Evolutionary conservation across 192 early-diverging fungal species (phyloP).

Genomic region (Coemansia sp.): DNA sequence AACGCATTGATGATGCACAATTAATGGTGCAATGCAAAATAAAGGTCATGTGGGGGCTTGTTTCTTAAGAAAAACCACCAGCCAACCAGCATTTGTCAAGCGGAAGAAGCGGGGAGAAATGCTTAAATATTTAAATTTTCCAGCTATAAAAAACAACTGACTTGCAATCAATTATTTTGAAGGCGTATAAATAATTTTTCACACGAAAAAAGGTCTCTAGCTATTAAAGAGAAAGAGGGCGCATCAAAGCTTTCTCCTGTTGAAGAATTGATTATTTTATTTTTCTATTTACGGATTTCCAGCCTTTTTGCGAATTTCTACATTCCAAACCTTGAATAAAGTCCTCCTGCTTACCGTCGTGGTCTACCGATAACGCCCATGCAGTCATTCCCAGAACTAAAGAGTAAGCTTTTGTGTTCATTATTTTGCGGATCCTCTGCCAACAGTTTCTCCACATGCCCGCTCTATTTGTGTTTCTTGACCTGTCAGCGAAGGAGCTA

Average conservation of each 20-base stretch:
- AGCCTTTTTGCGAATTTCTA: neutral
- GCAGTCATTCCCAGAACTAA: constrained; percentile 20
- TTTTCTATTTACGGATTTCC: neutral
- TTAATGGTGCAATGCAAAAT: no score
- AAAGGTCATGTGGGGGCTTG: no score
- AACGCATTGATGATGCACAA: no score
- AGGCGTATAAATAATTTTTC: neutral
- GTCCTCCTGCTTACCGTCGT: neutral
- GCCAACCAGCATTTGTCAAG: neutral
- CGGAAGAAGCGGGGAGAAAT: neutral
- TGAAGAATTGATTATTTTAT: neutral
- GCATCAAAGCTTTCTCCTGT: neutral
- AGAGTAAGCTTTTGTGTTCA: constrained; percentile 15
- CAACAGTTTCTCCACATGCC: no score
- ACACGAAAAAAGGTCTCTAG: neutral
- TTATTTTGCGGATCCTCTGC: neutral
- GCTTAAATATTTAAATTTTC: neutral
- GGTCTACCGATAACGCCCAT: constrained; percentile 4
- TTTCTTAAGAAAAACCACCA: no score
- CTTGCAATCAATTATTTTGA: neutral
- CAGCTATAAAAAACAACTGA: neutral
- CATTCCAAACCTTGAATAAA: neutral
- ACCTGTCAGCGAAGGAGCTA: no score
- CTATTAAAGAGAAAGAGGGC: neutral
- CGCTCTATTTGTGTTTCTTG: no score